Base-by-base conservation (phyloP, 2,329 filamentous ascomycete species). In the Aspergillus japonicus region DNA sequence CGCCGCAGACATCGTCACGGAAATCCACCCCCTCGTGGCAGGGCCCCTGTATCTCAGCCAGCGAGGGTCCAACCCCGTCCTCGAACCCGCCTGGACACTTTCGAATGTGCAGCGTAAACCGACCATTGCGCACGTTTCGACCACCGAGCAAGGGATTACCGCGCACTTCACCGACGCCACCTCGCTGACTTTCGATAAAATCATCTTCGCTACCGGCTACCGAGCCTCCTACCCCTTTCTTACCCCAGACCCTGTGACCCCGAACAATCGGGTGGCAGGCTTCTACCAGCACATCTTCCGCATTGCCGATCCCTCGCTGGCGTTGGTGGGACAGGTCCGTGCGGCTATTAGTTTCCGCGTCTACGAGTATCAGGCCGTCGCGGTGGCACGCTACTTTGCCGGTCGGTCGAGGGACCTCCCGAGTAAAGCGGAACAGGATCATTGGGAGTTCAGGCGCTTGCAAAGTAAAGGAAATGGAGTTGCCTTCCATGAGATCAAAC, bases 121-220 rank as follows among this genome's bases (percentile, higher is more conserved):
- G 2, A 61, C 67, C 2, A 63, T 71, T 5, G 42, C 47, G 8
- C 57, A 60, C 11, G 54, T 68, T 21, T 50, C 59, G 12, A 24
- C 60, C 3, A 50, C 54, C 1, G 35, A 39, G 1, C 44, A 24
- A 0, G 59, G 54, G 0, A 33, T 65, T 5, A 57, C 44, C n/a
- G 59, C 65, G n/a, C 50, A 54, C 10, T 74, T 73, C 49, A 56
- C 62, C 10, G 67, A 73, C 33, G 62, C 67, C 16, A 60, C 58
- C 1, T 31, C 55, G 1, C 47, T 66, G 4, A 50, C 60, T 3
- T 53, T 72, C 16, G 71, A 73, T 52, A 65, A 64, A n/a, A 50
- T 74, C 44, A 58, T 74, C n/a, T 73, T 74, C 57, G 72, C 68
- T 0, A 74, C 72, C 1, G 71, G 71, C 0, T 74, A 70, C 59